These are phyloP conservation scores for Phlebopus sp. DNA, from an alignment of 1,284 basidiomycete species.

Conservation along the genomic window DNA sequence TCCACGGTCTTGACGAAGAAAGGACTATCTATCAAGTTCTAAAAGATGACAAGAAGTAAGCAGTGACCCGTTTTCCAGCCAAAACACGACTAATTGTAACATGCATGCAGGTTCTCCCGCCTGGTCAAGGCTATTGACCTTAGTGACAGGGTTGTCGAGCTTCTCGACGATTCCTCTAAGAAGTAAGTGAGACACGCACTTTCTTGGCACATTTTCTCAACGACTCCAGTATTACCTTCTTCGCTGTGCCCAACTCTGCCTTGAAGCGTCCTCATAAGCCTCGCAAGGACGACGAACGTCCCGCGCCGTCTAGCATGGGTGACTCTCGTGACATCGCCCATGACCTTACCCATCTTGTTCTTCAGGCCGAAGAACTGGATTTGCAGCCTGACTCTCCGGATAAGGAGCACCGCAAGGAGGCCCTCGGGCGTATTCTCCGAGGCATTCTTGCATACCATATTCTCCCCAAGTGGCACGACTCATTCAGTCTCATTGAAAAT, in stretches of 20 bases:
- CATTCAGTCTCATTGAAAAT: slow-evolving; percentile 50
- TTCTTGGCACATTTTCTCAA: neutral
- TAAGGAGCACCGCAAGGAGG: slow-evolving; percentile 51
- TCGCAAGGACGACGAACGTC: slow-evolving; percentile 4
- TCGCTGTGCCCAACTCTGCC: slow-evolving; percentile 48
- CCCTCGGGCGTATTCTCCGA: slow-evolving; percentile 52
- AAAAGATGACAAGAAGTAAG: slow-evolving; percentile 35
- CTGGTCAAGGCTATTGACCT: slow-evolving; percentile 45
- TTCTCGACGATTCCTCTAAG: slow-evolving; percentile 42
- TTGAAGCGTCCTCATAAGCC: slow-evolving; percentile 32
- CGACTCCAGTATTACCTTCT: slow-evolving; percentile 48
- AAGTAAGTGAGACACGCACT: slow-evolving; percentile 27
- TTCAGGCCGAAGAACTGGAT: slow-evolving; percentile 25
- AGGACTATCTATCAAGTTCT: slow-evolving; percentile 44
- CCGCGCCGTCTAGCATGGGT: neutral
- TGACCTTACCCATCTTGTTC: slow-evolving; percentile 20
- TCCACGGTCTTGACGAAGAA: slow-evolving; percentile 13
- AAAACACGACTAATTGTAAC: neutral
- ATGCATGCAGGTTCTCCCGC: slow-evolving; percentile 36
- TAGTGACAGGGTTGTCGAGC: slow-evolving; percentile 39
- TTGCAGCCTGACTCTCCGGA: slow-evolving; percentile 32
- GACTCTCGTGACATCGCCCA: slow-evolving; percentile 2
- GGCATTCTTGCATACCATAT: slow-evolving; percentile 64
- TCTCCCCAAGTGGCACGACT: slow-evolving; percentile 44
- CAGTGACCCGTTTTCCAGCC: neutral